phyloP scores from a whole-genome alignment of 768 basidiomycete species.

The Hysterangium stoloniferum region DNA sequence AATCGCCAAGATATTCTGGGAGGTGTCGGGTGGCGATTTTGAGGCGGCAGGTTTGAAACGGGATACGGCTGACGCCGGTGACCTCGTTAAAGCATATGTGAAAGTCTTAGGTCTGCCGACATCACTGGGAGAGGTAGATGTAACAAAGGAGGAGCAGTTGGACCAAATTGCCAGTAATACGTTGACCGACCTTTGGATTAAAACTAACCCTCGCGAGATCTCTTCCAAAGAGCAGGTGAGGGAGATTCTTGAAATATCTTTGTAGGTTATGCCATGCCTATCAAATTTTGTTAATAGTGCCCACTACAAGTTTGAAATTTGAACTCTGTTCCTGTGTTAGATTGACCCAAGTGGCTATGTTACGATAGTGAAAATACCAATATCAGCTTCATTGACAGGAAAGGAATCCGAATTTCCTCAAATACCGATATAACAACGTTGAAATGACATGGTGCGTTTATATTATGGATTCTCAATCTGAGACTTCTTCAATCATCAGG shows the following conservation, averaged over 20 bases:
- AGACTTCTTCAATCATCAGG: too few species aligned
- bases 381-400: too few species aligned
- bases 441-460: too few species aligned
- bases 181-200: neutral
- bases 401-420: too few species aligned
- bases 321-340: too few species aligned
- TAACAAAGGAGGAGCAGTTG: neutral
- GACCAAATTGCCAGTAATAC: constrained; percentile 4
- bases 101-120: neutral
- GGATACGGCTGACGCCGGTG: constrained; percentile 3
- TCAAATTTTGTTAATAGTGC: too few species aligned
- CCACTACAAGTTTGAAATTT: too few species aligned
- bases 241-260: neutral
- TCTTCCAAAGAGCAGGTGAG: neutral
- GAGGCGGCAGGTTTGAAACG: neutral
- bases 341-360: too few species aligned
- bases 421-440: too few species aligned
- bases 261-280: too few species aligned
- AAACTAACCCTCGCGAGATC: constrained; percentile 4
- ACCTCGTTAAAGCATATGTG: constrained; percentile 1
- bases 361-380: too few species aligned
- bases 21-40: neutral
- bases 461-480: too few species aligned
- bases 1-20: neutral
- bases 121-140: constrained; percentile 6